Percentiles rank a stretch among this genome's conserved stretches.
Evolutionary conservation across 1,139 yeast species (phyloP).

Genomic region (Wickerhamomyces sp.): DNA sequence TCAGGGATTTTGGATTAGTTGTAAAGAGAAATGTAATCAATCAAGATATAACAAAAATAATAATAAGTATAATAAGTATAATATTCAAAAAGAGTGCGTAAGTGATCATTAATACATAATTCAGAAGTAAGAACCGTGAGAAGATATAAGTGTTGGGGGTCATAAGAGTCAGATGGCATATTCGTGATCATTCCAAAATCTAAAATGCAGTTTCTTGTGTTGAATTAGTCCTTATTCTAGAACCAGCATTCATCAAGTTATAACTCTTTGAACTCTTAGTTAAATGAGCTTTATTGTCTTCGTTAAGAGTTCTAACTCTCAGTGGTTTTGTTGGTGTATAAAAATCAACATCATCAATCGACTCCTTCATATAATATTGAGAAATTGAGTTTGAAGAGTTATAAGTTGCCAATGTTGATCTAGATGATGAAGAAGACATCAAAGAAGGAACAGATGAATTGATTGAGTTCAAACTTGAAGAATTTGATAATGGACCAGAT

Average conservation of each 20-base stretch:
- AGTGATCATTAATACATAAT: too few species aligned
- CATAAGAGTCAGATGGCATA: too few species aligned
- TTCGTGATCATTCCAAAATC: too few species aligned
- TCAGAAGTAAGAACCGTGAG: too few species aligned
- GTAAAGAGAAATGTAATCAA: not conserved
- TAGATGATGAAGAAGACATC: slow-evolving; percentile 26
- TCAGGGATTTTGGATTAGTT: not conserved
- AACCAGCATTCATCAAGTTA: slow-evolving; percentile 15
- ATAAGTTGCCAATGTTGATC: slow-evolving; percentile 20
- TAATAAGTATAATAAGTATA: too few species aligned
- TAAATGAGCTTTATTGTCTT: slow-evolving; percentile 8
- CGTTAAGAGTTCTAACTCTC: slow-evolving; percentile 15
- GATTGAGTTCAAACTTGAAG: slow-evolving; percentile 11
- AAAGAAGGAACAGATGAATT: slow-evolving; percentile 25
- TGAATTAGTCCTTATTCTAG: slow-evolving; percentile 1
- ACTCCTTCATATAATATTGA: slow-evolving; percentile 2
- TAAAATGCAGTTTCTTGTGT: not conserved
- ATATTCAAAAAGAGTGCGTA: too few species aligned
- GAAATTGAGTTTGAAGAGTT: slow-evolving; percentile 6
- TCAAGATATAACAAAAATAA: too few species aligned
- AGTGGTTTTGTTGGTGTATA: slow-evolving; percentile 15
- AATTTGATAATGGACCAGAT: slow-evolving; percentile 1
- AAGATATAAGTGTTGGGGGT: too few species aligned
- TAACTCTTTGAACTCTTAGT: slow-evolving; percentile 11
- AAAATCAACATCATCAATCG: slow-evolving; percentile 4